phyloP scores from a whole-genome alignment of 257 asterid species.

The Nyctanthes arbortristis region DNA sequence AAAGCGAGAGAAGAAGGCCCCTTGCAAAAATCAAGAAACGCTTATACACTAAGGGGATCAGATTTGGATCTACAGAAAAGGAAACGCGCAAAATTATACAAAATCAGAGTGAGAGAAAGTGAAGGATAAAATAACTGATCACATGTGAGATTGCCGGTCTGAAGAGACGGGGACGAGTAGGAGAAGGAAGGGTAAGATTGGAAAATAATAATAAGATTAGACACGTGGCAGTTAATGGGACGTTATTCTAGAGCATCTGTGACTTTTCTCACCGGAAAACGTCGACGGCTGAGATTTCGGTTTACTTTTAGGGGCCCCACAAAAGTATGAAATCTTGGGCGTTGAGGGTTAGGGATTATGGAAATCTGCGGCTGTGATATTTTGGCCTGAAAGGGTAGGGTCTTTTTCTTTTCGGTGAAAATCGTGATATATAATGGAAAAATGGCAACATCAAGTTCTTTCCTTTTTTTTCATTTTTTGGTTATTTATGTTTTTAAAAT shows the following conservation, averaged over 20 bases:
- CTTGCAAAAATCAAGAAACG: constrained; percentile 20
- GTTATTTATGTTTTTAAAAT: no score
- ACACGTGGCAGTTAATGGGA: constrained; percentile 46
- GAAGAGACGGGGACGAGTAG: constrained; percentile 72
- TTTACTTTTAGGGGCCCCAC: constrained; percentile 14
- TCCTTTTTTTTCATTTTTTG: no score
- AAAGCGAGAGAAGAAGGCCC: constrained; percentile 46
- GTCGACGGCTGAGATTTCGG: constrained; percentile 2
- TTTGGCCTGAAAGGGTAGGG: no score
- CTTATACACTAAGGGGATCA: not conserved
- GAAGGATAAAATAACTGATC: constrained; percentile 47
- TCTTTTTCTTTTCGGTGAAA: no score
- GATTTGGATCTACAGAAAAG: constrained; percentile 38
- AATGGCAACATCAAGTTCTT: no score
- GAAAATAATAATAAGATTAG: constrained; percentile 15
- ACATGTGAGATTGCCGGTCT: constrained; percentile 52
- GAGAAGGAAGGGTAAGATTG: constrained; percentile 63
- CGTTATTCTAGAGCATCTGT: constrained; percentile 34
- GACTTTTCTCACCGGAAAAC: constrained; percentile 29
- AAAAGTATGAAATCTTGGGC: not conserved
- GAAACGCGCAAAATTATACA: not conserved
- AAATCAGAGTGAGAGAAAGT: constrained; percentile 15
- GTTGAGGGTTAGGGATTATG: not conserved
- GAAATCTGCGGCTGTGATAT: not conserved
- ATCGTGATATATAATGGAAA: no score